Percentiles rank a stretch among this genome's conserved stretches.
Evolutionary conservation across 768 basidiomycete genomes (phyloP).

Genomic region (Collybia mongolica): DNA sequence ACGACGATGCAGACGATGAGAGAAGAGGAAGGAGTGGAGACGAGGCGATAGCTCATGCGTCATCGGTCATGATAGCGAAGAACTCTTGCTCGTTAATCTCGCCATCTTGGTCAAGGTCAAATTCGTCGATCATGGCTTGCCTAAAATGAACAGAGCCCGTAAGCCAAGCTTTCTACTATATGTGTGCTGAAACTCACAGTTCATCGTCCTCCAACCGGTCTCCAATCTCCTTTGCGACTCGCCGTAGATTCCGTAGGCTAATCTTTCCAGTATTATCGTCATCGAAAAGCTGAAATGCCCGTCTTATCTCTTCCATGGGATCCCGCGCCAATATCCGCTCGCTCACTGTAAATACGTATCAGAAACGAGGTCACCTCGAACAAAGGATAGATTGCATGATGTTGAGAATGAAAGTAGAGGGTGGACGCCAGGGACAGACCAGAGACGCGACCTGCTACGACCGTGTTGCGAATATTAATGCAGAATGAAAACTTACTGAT

Average conservation of each 20-base stretch:
- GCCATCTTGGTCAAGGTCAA: conserved; percentile 97
- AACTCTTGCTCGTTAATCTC: conserved; percentile 98
- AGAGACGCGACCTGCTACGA: conserved; percentile 1
- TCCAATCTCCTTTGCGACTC: conserved; percentile 96
- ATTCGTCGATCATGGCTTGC: conserved; percentile 99
- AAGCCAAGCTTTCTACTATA: no score
- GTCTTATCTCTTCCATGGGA: conserved; percentile 93
- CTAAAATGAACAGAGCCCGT: conserved; percentile 35
- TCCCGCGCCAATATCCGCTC: conserved; percentile 91
- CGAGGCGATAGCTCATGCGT: conserved; percentile 44
- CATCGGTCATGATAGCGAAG: conserved; percentile 95
- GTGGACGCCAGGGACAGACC: neutral
- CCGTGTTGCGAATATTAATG: neutral
- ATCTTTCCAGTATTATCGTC: conserved; percentile 97
- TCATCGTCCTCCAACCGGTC: conserved; percentile 96
- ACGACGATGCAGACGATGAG: neutral
- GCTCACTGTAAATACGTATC: conserved; percentile 63
- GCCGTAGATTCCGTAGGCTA: conserved; percentile 81
- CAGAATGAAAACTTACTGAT: conserved; percentile 65
- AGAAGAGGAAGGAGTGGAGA: neutral
- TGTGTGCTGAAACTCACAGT: conserved; percentile 58
- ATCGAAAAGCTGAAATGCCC: conserved; percentile 96
- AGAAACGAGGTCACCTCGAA: conserved; percentile 9
- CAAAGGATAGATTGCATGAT: neutral
- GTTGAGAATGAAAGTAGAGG: neutral